Conservation (phyloP, 1,284 basidiomycete species). For the Gomphus sp. region DNA sequence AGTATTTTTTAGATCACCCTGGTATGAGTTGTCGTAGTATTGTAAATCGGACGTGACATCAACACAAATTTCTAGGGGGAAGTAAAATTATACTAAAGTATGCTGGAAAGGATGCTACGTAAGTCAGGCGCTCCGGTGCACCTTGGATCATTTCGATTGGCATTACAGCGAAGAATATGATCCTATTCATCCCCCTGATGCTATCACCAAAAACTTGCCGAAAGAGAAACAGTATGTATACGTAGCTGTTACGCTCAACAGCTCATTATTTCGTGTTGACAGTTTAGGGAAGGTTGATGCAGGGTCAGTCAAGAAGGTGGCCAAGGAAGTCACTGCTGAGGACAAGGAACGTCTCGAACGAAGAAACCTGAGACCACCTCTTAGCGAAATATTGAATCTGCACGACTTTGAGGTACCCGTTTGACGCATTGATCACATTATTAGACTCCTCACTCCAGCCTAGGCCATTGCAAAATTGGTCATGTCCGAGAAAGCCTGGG, state of each 20-base stretch:
- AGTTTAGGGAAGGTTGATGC: constrained; percentile 67
- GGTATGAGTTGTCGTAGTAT: constrained; percentile 26
- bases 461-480: constrained; percentile 65
- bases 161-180: constrained; percentile 60
- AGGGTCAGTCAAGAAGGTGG: constrained; percentile 47
- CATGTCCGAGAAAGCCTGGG: constrained; percentile 79
- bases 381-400: constrained; percentile 76
- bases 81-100: constrained; percentile 61
- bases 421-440: not conserved
- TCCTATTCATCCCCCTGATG: constrained; percentile 82
- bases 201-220: constrained; percentile 76
- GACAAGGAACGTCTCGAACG: constrained; percentile 51
- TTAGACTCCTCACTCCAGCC: not conserved
- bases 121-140: constrained; percentile 15
- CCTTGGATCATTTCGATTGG: not conserved
- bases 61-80: constrained; percentile 31
- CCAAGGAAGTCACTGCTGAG: constrained; percentile 44
- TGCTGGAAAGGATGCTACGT: constrained; percentile 72
- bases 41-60: not conserved
- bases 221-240: constrained; percentile 59
- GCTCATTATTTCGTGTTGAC: constrained; percentile 14
- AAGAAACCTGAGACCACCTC: constrained; percentile 47
- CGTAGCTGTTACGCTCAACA: not conserved
- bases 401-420: constrained; percentile 82
- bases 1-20: constrained; percentile 46